Evolutionary conservation across 495 filamentous ascomycete species (phyloP).

Genomic region (Penicillium simplicissimum): DNA sequence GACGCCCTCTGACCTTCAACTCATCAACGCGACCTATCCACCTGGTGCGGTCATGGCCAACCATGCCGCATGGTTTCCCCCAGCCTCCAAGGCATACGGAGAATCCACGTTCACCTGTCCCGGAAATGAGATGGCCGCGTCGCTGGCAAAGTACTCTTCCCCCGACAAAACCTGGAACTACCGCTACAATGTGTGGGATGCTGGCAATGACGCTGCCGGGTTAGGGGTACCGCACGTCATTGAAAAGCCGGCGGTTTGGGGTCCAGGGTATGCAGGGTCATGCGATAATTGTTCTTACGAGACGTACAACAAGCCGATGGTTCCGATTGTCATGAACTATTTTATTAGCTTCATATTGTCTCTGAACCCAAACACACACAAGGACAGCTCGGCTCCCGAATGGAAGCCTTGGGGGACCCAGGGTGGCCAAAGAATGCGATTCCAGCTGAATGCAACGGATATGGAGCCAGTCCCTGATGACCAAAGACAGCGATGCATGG

Average conservation of each 20-base stretch:
- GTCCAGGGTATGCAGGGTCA: neutral
- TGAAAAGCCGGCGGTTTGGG: neutral
- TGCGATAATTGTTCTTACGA: neutral
- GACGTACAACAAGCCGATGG: neutral
- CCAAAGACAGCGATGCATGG: conserved; percentile 19
- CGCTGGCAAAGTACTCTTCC: conserved; percentile 37
- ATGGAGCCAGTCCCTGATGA: conserved; percentile 51
- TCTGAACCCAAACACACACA: neutral
- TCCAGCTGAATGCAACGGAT: conserved; percentile 50
- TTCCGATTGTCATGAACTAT: conserved; percentile 4
- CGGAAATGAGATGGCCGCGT: conserved; percentile 32
- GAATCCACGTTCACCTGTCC: conserved; percentile 66
- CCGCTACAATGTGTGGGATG: conserved; percentile 1
- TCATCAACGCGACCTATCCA: neutral
- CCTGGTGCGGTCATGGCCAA: neutral
- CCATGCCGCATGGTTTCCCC: neutral
- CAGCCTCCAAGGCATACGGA: conserved; percentile 52
- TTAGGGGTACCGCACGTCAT: neutral
- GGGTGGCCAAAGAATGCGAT: conserved; percentile 29
- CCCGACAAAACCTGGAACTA: conserved; percentile 6
- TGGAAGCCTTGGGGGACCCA: conserved; percentile 39
- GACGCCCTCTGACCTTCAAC: neutral
- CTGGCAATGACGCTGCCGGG: neutral
- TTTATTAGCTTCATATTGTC: conserved; percentile 1
- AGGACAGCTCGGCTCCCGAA: conserved; percentile 23